Base-by-base conservation (phyloP, 1,139 yeast species). In the Candida tropicalis region DNA sequence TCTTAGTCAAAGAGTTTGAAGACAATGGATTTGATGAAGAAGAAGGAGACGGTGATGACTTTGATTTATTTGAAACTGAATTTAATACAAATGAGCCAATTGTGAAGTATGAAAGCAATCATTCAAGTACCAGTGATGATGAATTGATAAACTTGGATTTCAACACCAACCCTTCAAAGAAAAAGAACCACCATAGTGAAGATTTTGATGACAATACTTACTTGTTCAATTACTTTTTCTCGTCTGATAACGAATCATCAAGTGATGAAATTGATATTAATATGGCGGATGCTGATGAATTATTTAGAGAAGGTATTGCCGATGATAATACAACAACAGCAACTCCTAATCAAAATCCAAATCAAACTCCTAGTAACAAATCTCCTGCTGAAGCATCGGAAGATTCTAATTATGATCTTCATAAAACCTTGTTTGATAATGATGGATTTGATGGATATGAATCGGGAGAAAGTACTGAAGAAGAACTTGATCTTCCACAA, bases 401-500 rank as follows among this genome's bases (percentile, higher is more conserved):
- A n/a, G 38, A 26, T 18, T 13, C 29, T 2, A 22, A 33, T 18
- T 27, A 31, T n/a, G 37, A 31, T 26, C 40, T 18, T 18, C 37
- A 18, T 18, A 24, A 29, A 9, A 13, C 20, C 5, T 25, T 33
- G 7, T 31, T 24, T 25, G 41, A 25, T 16, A 39, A 38, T 16
- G 45, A 44, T 9, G 47, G 37, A 12, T 69, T 64, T 35, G 54
- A 55, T 15, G 69, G 56, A 10, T 70, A 71, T 47, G 77, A 73
- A 44, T 70, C 76, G 50, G 95, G 93, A 36, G 97, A 91, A 54
- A 87, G 96, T 9, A 93, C 98, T 0, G 99, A 93, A 63, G 96
- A 88, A 48, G 98, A 93, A 59, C 76, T 79, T 24, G 74, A 82
- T 15, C 66, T 91, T 37, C 82, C 82, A 13, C 78, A 82, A 4